Percentiles rank a stretch among this genome's conserved stretches.
Evolutionary conservation across 495 filamentous ascomycete genomes (phyloP).

Genomic region (Hyaloscypha variabilis): DNA sequence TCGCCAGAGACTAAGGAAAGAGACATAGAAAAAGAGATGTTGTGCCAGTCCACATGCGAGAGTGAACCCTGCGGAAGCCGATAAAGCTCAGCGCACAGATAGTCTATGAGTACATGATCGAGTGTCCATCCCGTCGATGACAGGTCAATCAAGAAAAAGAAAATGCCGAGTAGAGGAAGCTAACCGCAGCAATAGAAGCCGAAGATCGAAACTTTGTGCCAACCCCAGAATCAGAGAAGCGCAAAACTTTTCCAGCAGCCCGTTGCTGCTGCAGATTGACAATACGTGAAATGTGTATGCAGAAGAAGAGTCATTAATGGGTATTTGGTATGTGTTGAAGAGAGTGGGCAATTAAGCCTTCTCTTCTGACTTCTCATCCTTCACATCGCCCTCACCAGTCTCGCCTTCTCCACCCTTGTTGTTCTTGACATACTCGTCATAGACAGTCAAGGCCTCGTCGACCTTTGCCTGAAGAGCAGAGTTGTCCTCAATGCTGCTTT

Average conservation of each 20-base stretch:
- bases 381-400: constrained; percentile 41
- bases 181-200: constrained; percentile 17
- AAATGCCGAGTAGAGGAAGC: constrained; percentile 2
- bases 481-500: constrained; percentile 81
- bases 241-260: constrained; percentile 33
- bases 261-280: constrained; percentile 30
- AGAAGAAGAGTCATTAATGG: constrained; percentile 32
- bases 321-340: constrained; percentile 18
- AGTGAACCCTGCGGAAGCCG: constrained; percentile 17
- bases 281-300: constrained; percentile 29
- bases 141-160: constrained; percentile 11
- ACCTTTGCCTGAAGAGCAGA: constrained; percentile 91
- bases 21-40: constrained; percentile 17
- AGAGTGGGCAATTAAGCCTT: constrained; percentile 48
- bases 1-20: background rate
- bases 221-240: constrained; percentile 21
- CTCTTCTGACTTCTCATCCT: constrained; percentile 59
- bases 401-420: constrained; percentile 49
- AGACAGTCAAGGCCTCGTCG: constrained; percentile 92
- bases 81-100: constrained; percentile 21
- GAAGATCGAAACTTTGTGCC: constrained; percentile 26
- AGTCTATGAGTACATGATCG: constrained; percentile 34
- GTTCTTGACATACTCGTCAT: constrained; percentile 97
- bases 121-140: constrained; percentile 9
- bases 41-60: constrained; percentile 6